Conservation (phyloP, 1,139 yeast genomes). For the Pichia sp. region DNA sequence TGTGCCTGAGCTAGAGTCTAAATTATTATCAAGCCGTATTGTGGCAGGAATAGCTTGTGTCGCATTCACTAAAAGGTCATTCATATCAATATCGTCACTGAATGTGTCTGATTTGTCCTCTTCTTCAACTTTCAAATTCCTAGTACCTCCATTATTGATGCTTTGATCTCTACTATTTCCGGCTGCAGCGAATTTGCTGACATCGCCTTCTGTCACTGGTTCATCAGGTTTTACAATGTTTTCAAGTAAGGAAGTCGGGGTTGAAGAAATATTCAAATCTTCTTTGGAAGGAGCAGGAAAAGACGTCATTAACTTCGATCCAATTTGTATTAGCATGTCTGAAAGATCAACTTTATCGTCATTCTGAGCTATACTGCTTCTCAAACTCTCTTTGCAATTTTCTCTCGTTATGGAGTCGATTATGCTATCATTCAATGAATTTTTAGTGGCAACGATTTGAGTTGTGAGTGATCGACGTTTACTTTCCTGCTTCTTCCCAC, state of each 20-base stretch:
- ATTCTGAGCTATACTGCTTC: neutral
- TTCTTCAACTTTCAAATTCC: neutral
- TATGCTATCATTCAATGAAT: slow-evolving; percentile 26
- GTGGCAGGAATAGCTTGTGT: slow-evolving; percentile 9
- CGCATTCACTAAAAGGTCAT: slow-evolving; percentile 25
- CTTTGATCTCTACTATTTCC: too few species aligned
- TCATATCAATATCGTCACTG: slow-evolving; percentile 32
- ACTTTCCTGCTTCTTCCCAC: neutral
- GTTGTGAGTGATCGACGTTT: neutral
- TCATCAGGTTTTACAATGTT: neutral
- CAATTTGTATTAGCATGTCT: slow-evolving; percentile 26
- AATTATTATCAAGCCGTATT: neutral
- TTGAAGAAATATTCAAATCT: neutral
- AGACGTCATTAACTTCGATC: slow-evolving; percentile 12
- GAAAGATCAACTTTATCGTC: slow-evolving; percentile 23
- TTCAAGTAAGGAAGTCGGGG: neutral
- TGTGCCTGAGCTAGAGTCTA: neutral
- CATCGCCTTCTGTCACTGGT: too few species aligned
- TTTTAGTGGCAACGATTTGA: slow-evolving; percentile 26
- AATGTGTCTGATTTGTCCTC: slow-evolving; percentile 22
- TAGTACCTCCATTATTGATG: too few species aligned
- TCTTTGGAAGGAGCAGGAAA: neutral
- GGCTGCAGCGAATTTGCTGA: too few species aligned
- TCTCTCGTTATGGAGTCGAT: slow-evolving; percentile 16
- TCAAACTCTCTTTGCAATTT: neutral